Conservation (phyloP, 2,329 filamentous ascomycete genomes). For the Colletotrichum echinochloae region DNA sequence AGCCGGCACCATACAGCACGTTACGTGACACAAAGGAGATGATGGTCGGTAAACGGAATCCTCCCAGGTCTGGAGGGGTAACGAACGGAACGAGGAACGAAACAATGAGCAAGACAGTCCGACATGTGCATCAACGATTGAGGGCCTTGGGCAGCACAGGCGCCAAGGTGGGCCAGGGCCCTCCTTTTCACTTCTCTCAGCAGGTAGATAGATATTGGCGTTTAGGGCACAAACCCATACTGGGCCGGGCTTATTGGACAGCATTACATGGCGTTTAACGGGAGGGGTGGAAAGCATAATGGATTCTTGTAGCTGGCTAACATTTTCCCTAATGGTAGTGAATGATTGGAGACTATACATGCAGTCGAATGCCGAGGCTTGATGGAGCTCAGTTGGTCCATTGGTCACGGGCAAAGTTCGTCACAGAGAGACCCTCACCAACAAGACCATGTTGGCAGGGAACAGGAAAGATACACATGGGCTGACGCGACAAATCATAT, state of each 20-base stretch:
- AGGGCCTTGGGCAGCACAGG: background rate
- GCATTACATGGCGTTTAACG: conserved; percentile 42
- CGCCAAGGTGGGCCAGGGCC: conserved; percentile 8
- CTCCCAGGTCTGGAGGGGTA: background rate
- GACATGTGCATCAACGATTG: conserved; percentile 4
- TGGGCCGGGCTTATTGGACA: conserved; percentile 15
- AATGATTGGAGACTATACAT: background rate
- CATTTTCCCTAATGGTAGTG: conserved; percentile 7
- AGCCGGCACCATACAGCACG: background rate
- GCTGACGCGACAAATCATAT: background rate
- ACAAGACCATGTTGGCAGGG: background rate
- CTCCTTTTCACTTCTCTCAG: conserved; percentile 14
- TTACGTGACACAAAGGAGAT: background rate
- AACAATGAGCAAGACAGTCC: conserved; percentile 8
- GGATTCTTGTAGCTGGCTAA: conserved; percentile 13
- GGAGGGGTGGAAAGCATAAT: conserved; percentile 9
- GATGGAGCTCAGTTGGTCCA: background rate
- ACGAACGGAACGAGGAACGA: conserved; percentile 16
- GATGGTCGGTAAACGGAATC: background rate
- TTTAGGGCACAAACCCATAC: conserved; percentile 19
- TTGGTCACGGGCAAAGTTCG: background rate
- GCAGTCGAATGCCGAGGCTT: background rate
- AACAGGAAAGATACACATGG: conserved; percentile 1
- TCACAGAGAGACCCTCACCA: background rate
- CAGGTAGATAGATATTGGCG: conserved; percentile 27